Percentiles rank a stretch among this genome's conserved stretches.
Conservation (phyloP, 2,329 filamentous ascomycete genomes). For the Aspergillus tanneri region DNA sequence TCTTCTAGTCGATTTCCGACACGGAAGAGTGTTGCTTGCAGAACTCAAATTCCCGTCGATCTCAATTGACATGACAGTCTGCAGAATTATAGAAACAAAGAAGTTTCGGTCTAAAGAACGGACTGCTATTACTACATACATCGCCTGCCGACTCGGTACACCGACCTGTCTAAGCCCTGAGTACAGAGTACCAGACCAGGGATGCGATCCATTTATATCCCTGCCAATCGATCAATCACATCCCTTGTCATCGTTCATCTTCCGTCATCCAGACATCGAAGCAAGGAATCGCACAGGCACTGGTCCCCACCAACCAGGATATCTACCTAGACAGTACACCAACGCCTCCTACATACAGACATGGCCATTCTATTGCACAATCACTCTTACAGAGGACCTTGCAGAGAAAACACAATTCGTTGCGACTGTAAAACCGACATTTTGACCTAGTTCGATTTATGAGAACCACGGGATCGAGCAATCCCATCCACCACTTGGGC, state of each 20-base stretch:
- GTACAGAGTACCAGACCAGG: background rate
- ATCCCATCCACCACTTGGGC: constrained; percentile 29
- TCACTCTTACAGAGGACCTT: background rate
- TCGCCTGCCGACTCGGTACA: no score
- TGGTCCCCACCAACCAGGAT: no score
- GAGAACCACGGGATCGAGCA: constrained; percentile 18
- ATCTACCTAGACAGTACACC: no score
- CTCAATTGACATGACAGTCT: background rate
- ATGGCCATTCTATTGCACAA: no score
- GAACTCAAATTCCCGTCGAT: background rate
- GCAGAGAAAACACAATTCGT: background rate
- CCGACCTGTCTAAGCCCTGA: background rate
- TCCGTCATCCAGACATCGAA: no score
- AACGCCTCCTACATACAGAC: no score
- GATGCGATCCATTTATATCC: background rate
- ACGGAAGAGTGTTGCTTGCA: background rate
- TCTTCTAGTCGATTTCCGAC: background rate
- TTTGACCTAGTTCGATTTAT: background rate
- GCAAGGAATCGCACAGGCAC: no score
- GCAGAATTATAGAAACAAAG: no score
- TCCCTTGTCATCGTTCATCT: background rate
- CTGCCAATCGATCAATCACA: background rate
- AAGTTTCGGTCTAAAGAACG: no score
- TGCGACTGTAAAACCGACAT: background rate
- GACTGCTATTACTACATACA: no score